phyloP scores from a whole-genome alignment of 2,329 filamentous ascomycete species.

The Madurella fahalii region DNA sequence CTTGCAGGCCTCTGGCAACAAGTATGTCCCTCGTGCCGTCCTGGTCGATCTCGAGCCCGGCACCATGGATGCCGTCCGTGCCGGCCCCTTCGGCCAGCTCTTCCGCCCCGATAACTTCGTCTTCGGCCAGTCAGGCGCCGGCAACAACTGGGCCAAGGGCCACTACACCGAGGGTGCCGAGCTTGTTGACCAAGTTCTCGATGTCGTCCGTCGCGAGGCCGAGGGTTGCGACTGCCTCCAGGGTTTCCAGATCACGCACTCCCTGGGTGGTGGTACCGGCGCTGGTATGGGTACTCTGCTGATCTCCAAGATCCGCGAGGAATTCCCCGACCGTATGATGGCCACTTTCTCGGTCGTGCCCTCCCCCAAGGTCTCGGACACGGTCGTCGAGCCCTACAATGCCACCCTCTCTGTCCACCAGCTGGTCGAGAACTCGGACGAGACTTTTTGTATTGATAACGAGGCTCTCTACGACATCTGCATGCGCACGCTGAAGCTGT shows the following conservation, averaged over 20 bases:
- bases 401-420: constrained; percentile 98
- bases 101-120: constrained; percentile 99
- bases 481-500: constrained; percentile 99
- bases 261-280: constrained; percentile 99
- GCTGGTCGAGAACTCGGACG: constrained; percentile 99
- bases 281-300: constrained; percentile 99
- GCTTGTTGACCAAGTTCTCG: constrained; percentile 95
- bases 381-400: constrained; percentile 99
- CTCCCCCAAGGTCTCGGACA: constrained; percentile 99
- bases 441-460: constrained; percentile 99
- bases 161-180: constrained; percentile 99
- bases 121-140: constrained; percentile 98
- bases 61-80: constrained; percentile 99
- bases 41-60: constrained; percentile 99
- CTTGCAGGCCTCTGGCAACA: constrained; percentile 83
- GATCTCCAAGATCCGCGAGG: constrained; percentile 99
- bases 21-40: constrained; percentile 98
- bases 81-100: constrained; percentile 95
- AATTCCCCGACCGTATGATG: constrained; percentile 99
- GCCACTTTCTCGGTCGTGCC: constrained; percentile 98
- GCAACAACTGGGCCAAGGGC: constrained; percentile 99
- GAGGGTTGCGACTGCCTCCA: constrained; percentile 99
- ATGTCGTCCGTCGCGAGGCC: constrained; percentile 97
- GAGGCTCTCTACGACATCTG: constrained; percentile 99
- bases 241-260: constrained; percentile 99